Base-by-base conservation (phyloP, 2,329 filamentous ascomycete species). In the Pseudocercospora fijiensis region DNA sequence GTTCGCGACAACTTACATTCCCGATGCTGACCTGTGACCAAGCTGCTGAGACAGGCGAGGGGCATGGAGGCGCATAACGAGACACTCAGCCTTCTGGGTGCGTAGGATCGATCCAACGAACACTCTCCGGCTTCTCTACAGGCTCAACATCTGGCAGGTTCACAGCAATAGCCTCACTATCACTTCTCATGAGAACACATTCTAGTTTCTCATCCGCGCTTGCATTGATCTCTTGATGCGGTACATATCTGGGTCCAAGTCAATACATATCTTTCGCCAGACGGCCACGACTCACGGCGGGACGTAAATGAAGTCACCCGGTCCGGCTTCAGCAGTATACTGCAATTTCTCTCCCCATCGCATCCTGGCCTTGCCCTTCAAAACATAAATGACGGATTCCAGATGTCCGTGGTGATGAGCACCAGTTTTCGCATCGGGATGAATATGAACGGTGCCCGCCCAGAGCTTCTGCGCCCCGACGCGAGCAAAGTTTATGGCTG, bases 171-270 rank as follows among this genome's bases (percentile, higher is more conserved):
- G 79, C 78, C 69, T 81, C 78, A 47, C 75, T 74, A 68, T 80
- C 78, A 58, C 76, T 79, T 56, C 79, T 71, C 72, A 80, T 76
- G 43, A 80, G 72, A 30, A 78, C 78, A 72, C 79, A 80, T 63
- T 80, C 78, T 65, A 80, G 66, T 53, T 73, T 76, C 71, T 80
- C 78, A 62, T 79, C 74, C 59, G 75, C 74, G 33, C 69, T 71
- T 4, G 78, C 78, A 67, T 80, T 81, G 68, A 81, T 81, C 74
- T 81, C 78, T 70, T 81, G 79, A 70, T 81, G 79, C 43, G 79
- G 78, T 24, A 69, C 70, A 57, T 67, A 72, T 26, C 49, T 53
- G 49, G 13, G 28, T 6, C 1, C 2, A 16, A 1, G 49, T 28
- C 49, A 53, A n/a, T 16, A 10, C 16, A 27, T 4, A 28, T 53